phyloP scores from a whole-genome alignment of 2,329 filamentous ascomycete genomes.

The Aureobasidium sp. region DNA sequence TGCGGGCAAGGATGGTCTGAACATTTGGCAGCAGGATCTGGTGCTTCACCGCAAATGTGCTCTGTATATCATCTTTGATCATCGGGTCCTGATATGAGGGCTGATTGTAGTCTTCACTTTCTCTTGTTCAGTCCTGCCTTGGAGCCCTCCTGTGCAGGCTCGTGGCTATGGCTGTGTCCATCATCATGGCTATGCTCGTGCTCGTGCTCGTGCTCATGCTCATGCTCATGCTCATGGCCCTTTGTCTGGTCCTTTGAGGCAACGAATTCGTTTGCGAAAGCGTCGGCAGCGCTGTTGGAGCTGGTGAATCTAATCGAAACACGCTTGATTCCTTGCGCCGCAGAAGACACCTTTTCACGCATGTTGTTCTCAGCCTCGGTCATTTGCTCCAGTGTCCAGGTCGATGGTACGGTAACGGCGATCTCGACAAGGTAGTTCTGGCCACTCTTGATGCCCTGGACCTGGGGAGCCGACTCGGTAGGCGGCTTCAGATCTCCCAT shows the following conservation, averaged over 20 bases:
- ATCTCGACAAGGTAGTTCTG: constrained; percentile 94
- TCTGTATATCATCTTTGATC: background rate
- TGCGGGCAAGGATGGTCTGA: background rate
- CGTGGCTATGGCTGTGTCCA: constrained; percentile 6
- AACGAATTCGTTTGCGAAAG: constrained; percentile 62
- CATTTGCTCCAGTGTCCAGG: constrained; percentile 66
- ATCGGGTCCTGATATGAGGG: background rate
- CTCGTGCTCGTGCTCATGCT: constrained; percentile 21
- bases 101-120: background rate
- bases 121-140: constrained; percentile 3
- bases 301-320: constrained; percentile 78
- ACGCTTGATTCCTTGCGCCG: constrained; percentile 74
- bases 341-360: constrained; percentile 61
- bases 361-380: constrained; percentile 64
- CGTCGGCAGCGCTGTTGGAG: constrained; percentile 47
- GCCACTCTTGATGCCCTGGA: constrained; percentile 86
- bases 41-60: background rate
- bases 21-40: background rate
- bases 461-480: constrained; percentile 20
- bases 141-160: background rate
- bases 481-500: constrained; percentile 31
- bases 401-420: constrained; percentile 68
- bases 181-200: constrained; percentile 17
- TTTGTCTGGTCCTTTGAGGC: constrained; percentile 17
- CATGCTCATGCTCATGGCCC: constrained; percentile 21